These are phyloP conservation scores for Ramularia collo-cygni DNA, from an alignment of 2,329 filamentous ascomycete genomes.

Conservation along the genomic window DNA sequence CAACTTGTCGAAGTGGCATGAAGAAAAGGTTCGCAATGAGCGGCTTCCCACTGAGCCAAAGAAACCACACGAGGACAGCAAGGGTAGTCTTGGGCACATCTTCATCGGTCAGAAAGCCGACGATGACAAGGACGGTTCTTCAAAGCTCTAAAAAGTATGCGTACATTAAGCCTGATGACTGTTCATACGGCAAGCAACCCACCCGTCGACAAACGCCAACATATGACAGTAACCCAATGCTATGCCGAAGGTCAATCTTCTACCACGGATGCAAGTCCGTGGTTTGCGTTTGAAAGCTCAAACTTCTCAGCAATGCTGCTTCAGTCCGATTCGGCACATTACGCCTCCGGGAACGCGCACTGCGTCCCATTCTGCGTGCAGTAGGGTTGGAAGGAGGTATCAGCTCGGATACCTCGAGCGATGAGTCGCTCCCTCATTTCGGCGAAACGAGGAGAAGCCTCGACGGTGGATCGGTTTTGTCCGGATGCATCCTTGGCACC, in stretches of 20 bases:
- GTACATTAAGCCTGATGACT: not conserved
- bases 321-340: too few relatives aligned
- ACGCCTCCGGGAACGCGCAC: slow-evolving; percentile 28
- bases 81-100: slow-evolving; percentile 8
- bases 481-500: slow-evolving; percentile 58
- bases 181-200: too few relatives aligned
- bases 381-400: slow-evolving; percentile 65
- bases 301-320: too few relatives aligned
- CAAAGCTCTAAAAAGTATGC: slow-evolving; percentile 1
- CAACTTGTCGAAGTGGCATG: slow-evolving; percentile 41
- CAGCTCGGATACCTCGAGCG: slow-evolving; percentile 56
- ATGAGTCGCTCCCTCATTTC: slow-evolving; percentile 74
- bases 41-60: slow-evolving; percentile 2
- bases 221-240: too few relatives aligned
- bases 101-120: slow-evolving; percentile 10
- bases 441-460: slow-evolving; percentile 61
- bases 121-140: slow-evolving; percentile 4
- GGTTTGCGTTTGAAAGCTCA: too few relatives aligned
- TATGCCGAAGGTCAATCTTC: too few relatives aligned
- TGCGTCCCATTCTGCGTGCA: slow-evolving; percentile 57
- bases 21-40: slow-evolving; percentile 30
- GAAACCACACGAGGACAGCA: slow-evolving; percentile 1
- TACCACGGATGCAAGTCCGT: too few relatives aligned
- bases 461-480: slow-evolving; percentile 63
- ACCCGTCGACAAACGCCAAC: too few relatives aligned